phyloP scores from a whole-genome alignment of 805 yeast species.

The Huiozyma sinensis region DNA sequence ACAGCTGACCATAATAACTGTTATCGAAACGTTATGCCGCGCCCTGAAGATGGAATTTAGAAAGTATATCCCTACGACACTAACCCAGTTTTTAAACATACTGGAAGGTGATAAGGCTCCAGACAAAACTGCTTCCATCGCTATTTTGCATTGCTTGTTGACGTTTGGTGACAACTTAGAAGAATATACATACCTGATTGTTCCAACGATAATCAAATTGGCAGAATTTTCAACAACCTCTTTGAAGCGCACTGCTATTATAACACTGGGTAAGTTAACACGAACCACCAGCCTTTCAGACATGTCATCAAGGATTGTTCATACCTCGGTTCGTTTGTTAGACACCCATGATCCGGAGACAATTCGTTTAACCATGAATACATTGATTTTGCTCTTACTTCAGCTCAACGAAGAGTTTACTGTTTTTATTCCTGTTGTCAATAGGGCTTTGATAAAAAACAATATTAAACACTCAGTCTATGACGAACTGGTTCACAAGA shows the following conservation, averaged over 20 bases:
- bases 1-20: conserved; percentile 62
- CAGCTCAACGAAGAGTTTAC: conserved; percentile 74
- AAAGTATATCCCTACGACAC: conserved; percentile 58
- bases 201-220: conserved; percentile 69
- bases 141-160: conserved; percentile 71
- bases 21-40: conserved; percentile 69
- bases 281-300: conserved; percentile 60
- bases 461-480: conserved; percentile 57
- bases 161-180: conserved; percentile 78
- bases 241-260: conserved; percentile 61
- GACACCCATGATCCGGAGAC: conserved; percentile 41
- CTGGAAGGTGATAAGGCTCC: conserved; percentile 58
- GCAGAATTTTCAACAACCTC: conserved; percentile 53
- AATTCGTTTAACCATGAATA: conserved; percentile 53
- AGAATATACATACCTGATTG: conserved; percentile 70
- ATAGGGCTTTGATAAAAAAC: conserved; percentile 46
- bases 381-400: conserved; percentile 57
- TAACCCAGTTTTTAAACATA: conserved; percentile 61
- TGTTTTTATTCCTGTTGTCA: conserved; percentile 72
- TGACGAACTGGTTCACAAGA: conserved; percentile 64
- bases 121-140: conserved; percentile 46
- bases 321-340: conserved; percentile 65
- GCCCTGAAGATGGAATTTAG: conserved; percentile 90
- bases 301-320: conserved; percentile 78
- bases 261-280: conserved; percentile 68